Evolutionary conservation across 2,329 filamentous ascomycete species (phyloP), one percentile per base, ranked within the genome.

Genomic region (Harringtonia aguacate): DNA sequence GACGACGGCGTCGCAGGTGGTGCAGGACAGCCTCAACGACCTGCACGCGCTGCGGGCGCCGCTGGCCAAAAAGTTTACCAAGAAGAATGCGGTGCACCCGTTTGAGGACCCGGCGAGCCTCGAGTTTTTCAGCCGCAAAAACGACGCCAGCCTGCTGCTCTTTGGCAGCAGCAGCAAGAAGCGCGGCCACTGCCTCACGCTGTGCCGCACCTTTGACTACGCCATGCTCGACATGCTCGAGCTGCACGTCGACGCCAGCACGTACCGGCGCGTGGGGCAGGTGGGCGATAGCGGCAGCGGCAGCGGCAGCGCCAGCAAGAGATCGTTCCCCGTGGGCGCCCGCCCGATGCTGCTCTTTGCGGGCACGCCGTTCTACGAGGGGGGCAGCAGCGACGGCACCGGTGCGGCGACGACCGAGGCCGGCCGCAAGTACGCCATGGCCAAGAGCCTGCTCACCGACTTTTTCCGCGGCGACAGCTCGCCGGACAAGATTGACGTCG

Each of bases 171-270:
- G 82, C 63, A 86, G 77, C 63, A 98, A 97, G 75, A 98, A 97
- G 74, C 76, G 92, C n/a, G 89, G 89, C 6, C 88, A 98, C 64
- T 82, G 81, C 50, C 62, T 98, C 55, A 95, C 88, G 1, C 65
- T 97, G 37, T 72, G 83, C 34, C 80, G 92, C 50, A 85, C 84
- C 36, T 97, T 94, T 61, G 77, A 81, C 55, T 79, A 86, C 68
- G 89, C 92, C 65, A 73, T 95, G 15, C 74, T 97, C 52, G 94
- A 98, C 64, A 95, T 98, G 87, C 70, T 94, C 44, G 92, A 98
- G 72, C 66, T 97, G 55, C 72, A 86, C 60, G 76, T 98, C 47
- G 81, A 95, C 55, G 73, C 81, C 3, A 77, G 84, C 22, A 78
- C 74, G 17, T 87, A 82, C 67, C 72, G 82, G 50, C 76, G 72